Conservation (phyloP, 2,329 filamentous ascomycete genomes). For the Cercospora brassicicola region DNA sequence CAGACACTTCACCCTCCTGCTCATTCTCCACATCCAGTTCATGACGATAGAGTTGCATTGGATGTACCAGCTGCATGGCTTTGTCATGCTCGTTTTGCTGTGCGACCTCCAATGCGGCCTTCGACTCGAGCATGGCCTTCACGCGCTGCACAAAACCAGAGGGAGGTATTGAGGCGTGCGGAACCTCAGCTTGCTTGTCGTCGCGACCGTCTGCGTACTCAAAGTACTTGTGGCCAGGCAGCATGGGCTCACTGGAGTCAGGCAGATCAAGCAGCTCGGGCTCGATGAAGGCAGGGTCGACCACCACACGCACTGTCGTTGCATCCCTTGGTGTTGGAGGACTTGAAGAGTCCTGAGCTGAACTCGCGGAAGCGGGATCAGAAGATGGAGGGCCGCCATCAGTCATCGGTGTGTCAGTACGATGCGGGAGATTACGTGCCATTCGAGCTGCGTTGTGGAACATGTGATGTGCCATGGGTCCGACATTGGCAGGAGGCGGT, state of each 20-base stretch:
- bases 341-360: conserved; percentile 41
- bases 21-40: conserved; percentile 25
- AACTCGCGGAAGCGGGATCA: conserved; percentile 44
- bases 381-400: conserved; percentile 47
- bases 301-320: conserved; percentile 39
- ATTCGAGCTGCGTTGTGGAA: conserved; percentile 40
- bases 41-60: conserved; percentile 21
- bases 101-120: conserved; percentile 36
- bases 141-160: conserved; percentile 46
- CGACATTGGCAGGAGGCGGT: conserved; percentile 26
- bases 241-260: conserved; percentile 40
- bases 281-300: conserved; percentile 41
- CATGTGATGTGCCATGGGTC: conserved; percentile 36
- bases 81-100: conserved; percentile 24
- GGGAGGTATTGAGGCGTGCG: conserved; percentile 37
- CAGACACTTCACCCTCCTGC: conserved; percentile 24
- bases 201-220: conserved; percentile 39
- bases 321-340: conserved; percentile 46
- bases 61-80: conserved; percentile 18
- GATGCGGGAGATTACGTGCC: conserved; percentile 36
- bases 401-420: conserved; percentile 40
- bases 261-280: conserved; percentile 38
- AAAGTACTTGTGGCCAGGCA: conserved; percentile 39
- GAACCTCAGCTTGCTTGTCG: conserved; percentile 38
- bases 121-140: conserved; percentile 46